Conservation (phyloP, 148 eudicot species). For the Rhododendron henanense region DNA sequence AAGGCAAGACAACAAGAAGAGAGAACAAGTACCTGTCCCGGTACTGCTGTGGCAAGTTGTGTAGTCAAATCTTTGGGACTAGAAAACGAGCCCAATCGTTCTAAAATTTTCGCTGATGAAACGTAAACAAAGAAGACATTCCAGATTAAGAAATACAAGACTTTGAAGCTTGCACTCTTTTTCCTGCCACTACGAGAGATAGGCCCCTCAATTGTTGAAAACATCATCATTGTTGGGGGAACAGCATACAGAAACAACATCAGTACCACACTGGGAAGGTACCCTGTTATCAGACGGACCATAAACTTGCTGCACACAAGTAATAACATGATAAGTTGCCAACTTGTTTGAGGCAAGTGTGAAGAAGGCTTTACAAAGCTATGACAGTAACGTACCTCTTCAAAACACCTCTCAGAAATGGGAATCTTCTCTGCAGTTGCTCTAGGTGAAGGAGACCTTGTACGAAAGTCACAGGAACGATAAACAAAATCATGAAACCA, state of each 20-base stretch:
- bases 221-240: conserved; percentile 78
- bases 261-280: conserved; percentile 83
- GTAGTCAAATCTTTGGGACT: conserved; percentile 47
- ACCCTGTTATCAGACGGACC: conserved; percentile 66
- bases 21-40: conserved; percentile 49
- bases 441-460: conserved; percentile 70
- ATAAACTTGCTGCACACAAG: conserved; percentile 45
- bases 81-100: conserved; percentile 40
- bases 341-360: not conserved
- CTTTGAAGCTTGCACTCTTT: conserved; percentile 75
- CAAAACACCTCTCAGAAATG: conserved; percentile 47
- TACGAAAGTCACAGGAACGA: conserved; percentile 65
- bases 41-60: conserved; percentile 67
- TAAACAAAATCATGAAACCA: conserved; percentile 58
- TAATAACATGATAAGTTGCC: conserved; percentile 9
- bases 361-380: not conserved
- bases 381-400: conserved; percentile 32
- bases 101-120: conserved; percentile 59
- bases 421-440: conserved; percentile 49
- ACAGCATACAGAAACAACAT: conserved; percentile 59
- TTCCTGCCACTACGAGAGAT: conserved; percentile 89
- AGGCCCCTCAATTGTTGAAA: conserved; percentile 88
- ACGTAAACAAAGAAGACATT: conserved; percentile 88
- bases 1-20: not conserved
- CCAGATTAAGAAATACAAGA: conserved; percentile 77